Evolutionary conservation across 306 rosid species (phyloP), one percentile per base, ranked within the genome.

Genomic region (Astragalus glycyphyllos): DNA sequence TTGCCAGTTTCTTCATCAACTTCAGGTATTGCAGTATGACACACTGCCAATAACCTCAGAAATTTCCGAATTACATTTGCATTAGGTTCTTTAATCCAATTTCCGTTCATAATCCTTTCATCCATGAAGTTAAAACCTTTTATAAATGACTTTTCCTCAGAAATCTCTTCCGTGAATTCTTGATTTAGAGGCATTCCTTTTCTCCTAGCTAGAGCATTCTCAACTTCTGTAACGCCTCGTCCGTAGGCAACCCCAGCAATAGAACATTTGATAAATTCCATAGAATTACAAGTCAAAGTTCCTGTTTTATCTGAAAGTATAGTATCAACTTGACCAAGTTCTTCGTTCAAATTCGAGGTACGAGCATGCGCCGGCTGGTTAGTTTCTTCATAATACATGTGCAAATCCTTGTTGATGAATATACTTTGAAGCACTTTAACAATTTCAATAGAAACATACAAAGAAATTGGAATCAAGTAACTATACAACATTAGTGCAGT

Each of bases 261-360:
- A n/a, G 98, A 90, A 81, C 97, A 93, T 89, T 88, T 93, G 80
- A 93, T 80, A 51, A 90, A 93, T 50, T 93, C 98, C 98, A 93
- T 93, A 1, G 97, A 93, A 72, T 93, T 93, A 76, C 97, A 93
- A 29, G 98, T 93, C 59, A 93, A 80, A 64, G 98, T 93, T 74
- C 98, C 98, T 2, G 98, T 93, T 74, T 93, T 93, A 63, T 93
- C 98, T 3, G 97, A 90, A 54, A 93, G 96, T 68, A 90, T 83
- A 29, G 97, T 93, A 29, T 84, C 92, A 75, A 93, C 98, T 80
- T 93, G 98, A 45, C 98, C 98, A 54, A 93, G 94, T 77, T 93
- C 98, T 81, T 93, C 98, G 53, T 93, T 93, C 88, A 90, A 81
- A 85, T 93, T 93, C 0, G 98, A 90, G 56, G 97, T 93, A 11